Evolutionary conservation across 371 early-diverging fungal genomes (phyloP).

Genomic region (Haplosporangium sp.): DNA sequence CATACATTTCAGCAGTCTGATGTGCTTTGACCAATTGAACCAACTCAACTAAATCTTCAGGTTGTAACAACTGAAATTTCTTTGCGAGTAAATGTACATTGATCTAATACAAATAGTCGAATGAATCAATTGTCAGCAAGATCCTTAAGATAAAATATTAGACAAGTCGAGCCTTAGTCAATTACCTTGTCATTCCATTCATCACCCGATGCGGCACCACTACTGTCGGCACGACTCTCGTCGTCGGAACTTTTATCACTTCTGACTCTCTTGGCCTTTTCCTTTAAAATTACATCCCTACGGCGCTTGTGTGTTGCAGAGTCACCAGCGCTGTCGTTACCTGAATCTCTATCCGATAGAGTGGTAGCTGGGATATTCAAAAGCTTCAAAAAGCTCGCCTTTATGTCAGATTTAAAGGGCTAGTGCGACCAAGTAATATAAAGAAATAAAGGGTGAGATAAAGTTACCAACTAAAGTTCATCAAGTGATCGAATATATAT

Average conservation of each 20-base stretch:
- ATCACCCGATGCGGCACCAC: slow-evolving; percentile 41
- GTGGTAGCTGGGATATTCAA: slow-evolving; percentile 18
- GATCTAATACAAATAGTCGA: slow-evolving; percentile 19
- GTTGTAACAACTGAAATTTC: slow-evolving; percentile 52
- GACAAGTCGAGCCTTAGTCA: not conserved
- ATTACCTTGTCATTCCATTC: slow-evolving; percentile 47
- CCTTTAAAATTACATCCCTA: slow-evolving; percentile 35
- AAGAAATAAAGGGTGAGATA: not conserved
- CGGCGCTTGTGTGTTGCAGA: slow-evolving; percentile 41
- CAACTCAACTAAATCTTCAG: slow-evolving; percentile 52
- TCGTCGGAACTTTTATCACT: slow-evolving; percentile 52
- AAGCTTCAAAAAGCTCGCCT: slow-evolving; percentile 40
- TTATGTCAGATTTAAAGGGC: slow-evolving; percentile 46
- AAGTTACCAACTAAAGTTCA: not conserved
- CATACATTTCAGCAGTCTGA: slow-evolving; percentile 57
- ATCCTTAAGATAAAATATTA: too few relatives aligned
- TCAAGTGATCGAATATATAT: not conserved
- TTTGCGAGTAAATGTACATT: slow-evolving; percentile 50
- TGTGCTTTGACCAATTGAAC: slow-evolving; percentile 55
- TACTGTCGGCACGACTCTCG: slow-evolving; percentile 41
- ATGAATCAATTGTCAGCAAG: not conserved
- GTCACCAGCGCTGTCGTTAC: slow-evolving; percentile 39
- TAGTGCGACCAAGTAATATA: not conserved
- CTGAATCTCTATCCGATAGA: slow-evolving; percentile 37
- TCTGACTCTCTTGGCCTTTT: slow-evolving; percentile 42